These are phyloP conservation scores for Sclerotinia sclerotiorum DNA, from an alignment of 2,329 filamentous ascomycete species.

Conservation along the genomic window DNA sequence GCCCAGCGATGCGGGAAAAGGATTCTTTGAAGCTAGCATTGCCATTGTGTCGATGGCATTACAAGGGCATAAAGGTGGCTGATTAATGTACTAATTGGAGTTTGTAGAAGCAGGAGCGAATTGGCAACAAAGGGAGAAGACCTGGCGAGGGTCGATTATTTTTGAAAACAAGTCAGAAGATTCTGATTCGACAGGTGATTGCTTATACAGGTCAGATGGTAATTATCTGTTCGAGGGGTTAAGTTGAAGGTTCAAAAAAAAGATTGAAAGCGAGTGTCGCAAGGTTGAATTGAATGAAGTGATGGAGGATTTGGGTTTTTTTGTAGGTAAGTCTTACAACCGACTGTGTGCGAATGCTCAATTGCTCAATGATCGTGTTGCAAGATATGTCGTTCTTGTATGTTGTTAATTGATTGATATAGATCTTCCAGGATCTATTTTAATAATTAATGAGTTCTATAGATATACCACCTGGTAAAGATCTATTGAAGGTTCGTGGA, in stretches of 20 bases:
- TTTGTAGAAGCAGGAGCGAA: constrained; percentile 16
- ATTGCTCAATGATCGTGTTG: constrained; percentile 17
- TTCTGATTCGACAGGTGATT: background rate
- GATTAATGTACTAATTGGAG: background rate
- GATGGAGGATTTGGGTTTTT: background rate
- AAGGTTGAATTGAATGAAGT: background rate
- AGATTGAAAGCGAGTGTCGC: constrained; percentile 1
- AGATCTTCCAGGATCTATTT: constrained; percentile 24
- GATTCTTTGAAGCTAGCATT: constrained; percentile 74
- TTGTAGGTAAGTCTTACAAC: background rate
- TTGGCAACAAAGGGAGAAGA: background rate
- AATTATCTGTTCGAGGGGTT: background rate
- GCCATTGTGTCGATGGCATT: constrained; percentile 54
- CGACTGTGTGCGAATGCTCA: constrained; percentile 9
- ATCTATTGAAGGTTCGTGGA: constrained; percentile 6
- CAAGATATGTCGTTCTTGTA: constrained; percentile 3
- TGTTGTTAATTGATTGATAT: background rate
- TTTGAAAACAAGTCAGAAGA: background rate
- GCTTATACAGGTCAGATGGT: background rate
- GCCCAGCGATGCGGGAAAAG: constrained; percentile 60
- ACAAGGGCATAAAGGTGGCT: constrained; percentile 32
- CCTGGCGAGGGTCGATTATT: constrained; percentile 3
- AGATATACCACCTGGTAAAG: background rate
- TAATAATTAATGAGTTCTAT: background rate
- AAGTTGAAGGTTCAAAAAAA: background rate